Evolutionary conservation across 2,329 filamentous ascomycete species (phyloP).

Genomic region (Ascochyta pisi): DNA sequence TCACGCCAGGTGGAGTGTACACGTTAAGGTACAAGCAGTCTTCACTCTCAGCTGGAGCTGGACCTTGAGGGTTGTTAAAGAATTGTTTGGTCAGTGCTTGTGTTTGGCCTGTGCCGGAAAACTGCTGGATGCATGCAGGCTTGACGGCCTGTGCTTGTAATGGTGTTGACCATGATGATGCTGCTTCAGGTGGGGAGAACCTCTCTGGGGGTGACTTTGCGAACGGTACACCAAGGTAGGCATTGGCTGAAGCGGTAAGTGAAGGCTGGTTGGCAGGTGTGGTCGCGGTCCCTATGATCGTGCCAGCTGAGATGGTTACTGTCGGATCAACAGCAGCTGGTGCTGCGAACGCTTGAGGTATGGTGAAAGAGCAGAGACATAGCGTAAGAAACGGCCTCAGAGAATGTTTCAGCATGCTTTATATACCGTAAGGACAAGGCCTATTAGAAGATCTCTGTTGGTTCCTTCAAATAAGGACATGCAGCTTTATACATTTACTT

Average conservation of each 20-base stretch:
- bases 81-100: conserved; percentile 18
- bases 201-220: conserved; percentile 23
- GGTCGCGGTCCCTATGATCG: conserved; percentile 14
- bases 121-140: conserved; percentile 29
- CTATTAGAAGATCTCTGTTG: neutral
- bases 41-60: conserved; percentile 34
- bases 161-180: conserved; percentile 18
- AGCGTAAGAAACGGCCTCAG: neutral
- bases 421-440: too few species aligned
- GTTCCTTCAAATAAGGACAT: neutral
- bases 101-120: conserved; percentile 12
- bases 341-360: conserved; percentile 2
- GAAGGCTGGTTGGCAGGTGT: conserved; percentile 16
- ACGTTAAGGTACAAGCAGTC: conserved; percentile 51
- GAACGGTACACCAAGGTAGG: conserved; percentile 22
- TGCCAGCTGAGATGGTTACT: conserved; percentile 15
- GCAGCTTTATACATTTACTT: neutral
- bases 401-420: neutral
- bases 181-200: conserved; percentile 24
- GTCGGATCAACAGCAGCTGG: conserved; percentile 10
- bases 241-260: conserved; percentile 19
- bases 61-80: conserved; percentile 20
- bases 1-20: conserved; percentile 32
- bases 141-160: conserved; percentile 18
- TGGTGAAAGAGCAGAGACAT: neutral